These are phyloP conservation scores for Cytospora piceicola DNA, from an alignment of 2,329 filamentous ascomycete species.

Conservation along the genomic window DNA sequence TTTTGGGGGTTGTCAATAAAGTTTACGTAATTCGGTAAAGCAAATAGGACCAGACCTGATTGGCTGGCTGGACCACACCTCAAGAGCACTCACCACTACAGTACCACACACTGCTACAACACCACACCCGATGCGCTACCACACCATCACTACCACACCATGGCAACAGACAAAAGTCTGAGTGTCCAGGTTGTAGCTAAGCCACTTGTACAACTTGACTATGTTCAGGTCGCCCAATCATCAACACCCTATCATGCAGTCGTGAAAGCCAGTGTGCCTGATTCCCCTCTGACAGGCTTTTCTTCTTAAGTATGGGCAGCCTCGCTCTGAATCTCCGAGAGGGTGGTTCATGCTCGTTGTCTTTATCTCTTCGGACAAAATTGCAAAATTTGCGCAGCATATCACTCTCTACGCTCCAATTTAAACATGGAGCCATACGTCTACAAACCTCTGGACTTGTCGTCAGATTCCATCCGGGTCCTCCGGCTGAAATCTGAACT, in stretches of 20 bases:
- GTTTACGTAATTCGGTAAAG: not conserved
- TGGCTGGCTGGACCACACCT: not conserved
- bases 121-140: too few relatives aligned
- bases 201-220: not conserved
- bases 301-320: not conserved
- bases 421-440: not conserved
- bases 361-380: not conserved
- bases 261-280: not conserved
- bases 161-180: not conserved
- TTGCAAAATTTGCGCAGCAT: not conserved
- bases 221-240: not conserved
- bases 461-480: conserved; percentile 11
- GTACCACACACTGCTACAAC: too few relatives aligned
- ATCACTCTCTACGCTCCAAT: not conserved
- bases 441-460: not conserved
- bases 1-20: not conserved
- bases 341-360: not conserved
- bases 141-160: not conserved
- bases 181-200: not conserved
- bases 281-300: not conserved
- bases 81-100: not conserved
- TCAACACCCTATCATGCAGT: not conserved
- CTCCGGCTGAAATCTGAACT: conserved; percentile 3
- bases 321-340: not conserved
- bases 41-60: not conserved